Evolutionary conservation across 768 basidiomycete genomes (phyloP).

Genomic region (Boletellus sp.): DNA sequence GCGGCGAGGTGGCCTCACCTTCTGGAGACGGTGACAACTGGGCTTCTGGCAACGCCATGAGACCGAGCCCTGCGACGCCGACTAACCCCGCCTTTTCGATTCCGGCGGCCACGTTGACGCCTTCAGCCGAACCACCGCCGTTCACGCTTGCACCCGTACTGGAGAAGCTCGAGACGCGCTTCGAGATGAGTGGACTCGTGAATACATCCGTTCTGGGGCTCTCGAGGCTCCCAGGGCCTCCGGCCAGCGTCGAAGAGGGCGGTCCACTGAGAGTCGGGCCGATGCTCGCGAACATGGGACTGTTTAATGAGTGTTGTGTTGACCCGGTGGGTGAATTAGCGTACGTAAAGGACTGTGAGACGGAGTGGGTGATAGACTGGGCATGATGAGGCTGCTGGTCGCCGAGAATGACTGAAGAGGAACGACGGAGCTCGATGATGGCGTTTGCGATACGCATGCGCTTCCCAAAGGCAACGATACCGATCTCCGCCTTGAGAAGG

Average conservation of each 20-base stretch:
- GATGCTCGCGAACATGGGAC: constrained; percentile 35
- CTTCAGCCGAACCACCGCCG: constrained; percentile 22
- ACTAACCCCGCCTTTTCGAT: constrained; percentile 20
- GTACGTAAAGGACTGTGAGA: constrained; percentile 31
- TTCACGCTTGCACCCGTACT: constrained; percentile 25
- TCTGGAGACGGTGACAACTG: constrained; percentile 59
- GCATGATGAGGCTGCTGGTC: constrained; percentile 39
- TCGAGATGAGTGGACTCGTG: constrained; percentile 13
- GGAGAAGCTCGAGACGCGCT: constrained; percentile 28
- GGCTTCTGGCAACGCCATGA: constrained; percentile 39
- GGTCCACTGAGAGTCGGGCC: constrained; percentile 24
- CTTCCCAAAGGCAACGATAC: constrained; percentile 91
- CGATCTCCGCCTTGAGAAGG: constrained; percentile 89
- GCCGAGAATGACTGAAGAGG: constrained; percentile 58
- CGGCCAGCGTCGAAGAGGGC: constrained; percentile 21
- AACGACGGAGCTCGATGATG: constrained; percentile 80
- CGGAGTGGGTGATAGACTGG: constrained; percentile 25
- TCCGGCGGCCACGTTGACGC: constrained; percentile 13
- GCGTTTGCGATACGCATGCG: constrained; percentile 91
- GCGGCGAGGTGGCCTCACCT: constrained; percentile 27
- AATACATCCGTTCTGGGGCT: constrained; percentile 26
- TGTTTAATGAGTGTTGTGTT: constrained; percentile 43
- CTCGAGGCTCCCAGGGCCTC: constrained; percentile 28
- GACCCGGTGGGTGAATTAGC: constrained; percentile 38
- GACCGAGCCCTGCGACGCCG: constrained; percentile 26